Conservation (phyloP, 2,329 filamentous ascomycete genomes). For the Penicillium hordei region DNA sequence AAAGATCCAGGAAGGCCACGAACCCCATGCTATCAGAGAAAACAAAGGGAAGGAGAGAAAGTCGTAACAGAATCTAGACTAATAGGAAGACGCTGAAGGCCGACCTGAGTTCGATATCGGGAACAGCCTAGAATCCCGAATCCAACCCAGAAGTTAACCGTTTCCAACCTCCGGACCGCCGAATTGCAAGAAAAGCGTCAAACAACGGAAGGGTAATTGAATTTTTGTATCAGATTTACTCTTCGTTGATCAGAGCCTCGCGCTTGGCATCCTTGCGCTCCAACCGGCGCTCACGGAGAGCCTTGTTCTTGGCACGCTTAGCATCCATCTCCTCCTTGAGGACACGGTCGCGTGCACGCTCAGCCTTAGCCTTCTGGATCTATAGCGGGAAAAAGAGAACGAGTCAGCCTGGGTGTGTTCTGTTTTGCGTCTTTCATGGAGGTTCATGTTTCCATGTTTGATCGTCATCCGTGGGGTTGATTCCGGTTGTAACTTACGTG, state of each 20-base stretch:
- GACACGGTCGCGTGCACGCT: constrained; percentile 93
- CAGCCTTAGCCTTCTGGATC: constrained; percentile 99
- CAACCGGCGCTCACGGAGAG: constrained; percentile 95
- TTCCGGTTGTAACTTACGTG: constrained; percentile 69
- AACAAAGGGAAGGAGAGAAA: constrained; percentile 15
- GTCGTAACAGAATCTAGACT: constrained; percentile 22
- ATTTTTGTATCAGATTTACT: constrained; percentile 36
- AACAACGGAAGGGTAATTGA: constrained; percentile 30
- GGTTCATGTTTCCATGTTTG: not conserved
- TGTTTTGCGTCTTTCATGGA: not conserved
- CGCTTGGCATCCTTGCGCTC: constrained; percentile 91
- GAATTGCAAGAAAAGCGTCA: constrained; percentile 31
- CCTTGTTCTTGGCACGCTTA: constrained; percentile 99
- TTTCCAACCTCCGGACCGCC: constrained; percentile 41
- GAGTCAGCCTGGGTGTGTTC: constrained; percentile 19
- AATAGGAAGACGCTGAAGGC: constrained; percentile 28
- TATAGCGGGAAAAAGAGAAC: constrained; percentile 46
- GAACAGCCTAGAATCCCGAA: constrained; percentile 32
- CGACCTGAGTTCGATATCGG: constrained; percentile 30
- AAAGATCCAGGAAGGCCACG: constrained; percentile 19
- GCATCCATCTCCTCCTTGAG: constrained; percentile 99
- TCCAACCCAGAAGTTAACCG: constrained; percentile 31
- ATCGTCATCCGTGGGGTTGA: constrained; percentile 6
- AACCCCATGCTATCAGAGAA: constrained; percentile 20
- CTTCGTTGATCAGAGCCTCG: constrained; percentile 74